Conservation (phyloP, 1,139 yeast species). For the Candida anutae region DNA sequence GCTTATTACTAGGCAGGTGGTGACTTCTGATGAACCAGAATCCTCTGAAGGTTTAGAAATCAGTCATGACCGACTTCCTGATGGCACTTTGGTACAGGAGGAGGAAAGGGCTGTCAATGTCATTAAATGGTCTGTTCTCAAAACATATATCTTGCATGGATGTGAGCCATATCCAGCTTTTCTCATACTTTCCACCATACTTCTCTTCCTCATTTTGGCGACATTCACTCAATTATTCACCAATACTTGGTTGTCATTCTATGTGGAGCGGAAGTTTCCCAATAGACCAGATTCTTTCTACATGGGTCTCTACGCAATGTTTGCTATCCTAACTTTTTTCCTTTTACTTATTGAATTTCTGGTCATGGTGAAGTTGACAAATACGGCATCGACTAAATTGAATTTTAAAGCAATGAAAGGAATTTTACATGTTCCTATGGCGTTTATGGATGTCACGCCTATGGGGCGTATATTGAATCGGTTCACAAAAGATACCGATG, state of each 20-base stretch:
- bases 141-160: conserved; percentile 9
- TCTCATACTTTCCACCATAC: conserved; percentile 8
- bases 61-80: conserved; percentile 7
- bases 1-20: conserved; percentile 24
- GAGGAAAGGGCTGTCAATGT: conserved; percentile 14
- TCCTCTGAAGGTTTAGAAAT: conserved; percentile 15
- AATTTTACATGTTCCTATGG: conserved; percentile 47
- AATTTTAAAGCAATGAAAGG: conserved; percentile 34
- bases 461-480: conserved; percentile 64
- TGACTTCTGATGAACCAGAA: conserved; percentile 10
- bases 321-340: conserved; percentile 32
- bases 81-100: conserved; percentile 25
- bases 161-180: conserved; percentile 13
- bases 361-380: conserved; percentile 42
- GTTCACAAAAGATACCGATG: conserved; percentile 75
- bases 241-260: conserved; percentile 79
- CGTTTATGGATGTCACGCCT: conserved; percentile 54
- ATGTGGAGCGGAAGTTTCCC: conserved; percentile 57
- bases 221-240: conserved; percentile 60
- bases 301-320: conserved; percentile 64
- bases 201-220: conserved; percentile 22
- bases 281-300: conserved; percentile 46
- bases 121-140: conserved; percentile 9
- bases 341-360: conserved; percentile 37
- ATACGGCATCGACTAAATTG: conserved; percentile 28